Conservation (phyloP, 441 rosid species). For the Arabidopsis lyrata region DNA sequence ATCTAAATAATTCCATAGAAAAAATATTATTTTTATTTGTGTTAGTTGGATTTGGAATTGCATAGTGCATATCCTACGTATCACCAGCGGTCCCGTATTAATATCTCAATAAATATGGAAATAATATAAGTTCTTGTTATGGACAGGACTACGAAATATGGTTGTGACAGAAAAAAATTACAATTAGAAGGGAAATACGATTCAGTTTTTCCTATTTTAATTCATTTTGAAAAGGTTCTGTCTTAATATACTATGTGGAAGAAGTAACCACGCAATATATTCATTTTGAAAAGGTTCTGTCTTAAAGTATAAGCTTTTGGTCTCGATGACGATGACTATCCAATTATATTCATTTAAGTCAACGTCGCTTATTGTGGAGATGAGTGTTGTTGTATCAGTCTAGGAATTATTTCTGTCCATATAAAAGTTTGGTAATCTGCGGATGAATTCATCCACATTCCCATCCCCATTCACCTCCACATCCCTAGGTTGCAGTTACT, state of each 20-base stretch:
- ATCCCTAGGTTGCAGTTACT: too few species aligned
- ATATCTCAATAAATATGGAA: constrained; percentile 21
- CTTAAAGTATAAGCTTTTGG: background rate
- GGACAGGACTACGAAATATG: background rate
- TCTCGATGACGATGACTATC: background rate
- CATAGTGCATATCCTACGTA: constrained; percentile 35
- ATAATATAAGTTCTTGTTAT: constrained; percentile 23
- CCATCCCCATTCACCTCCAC: too few species aligned
- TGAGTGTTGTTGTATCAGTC: background rate
- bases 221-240: constrained; percentile 6
- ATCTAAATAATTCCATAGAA: constrained; percentile 35
- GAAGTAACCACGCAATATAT: background rate
- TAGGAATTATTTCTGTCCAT: background rate
- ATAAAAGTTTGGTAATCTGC: too few species aligned
- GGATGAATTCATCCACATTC: too few species aligned
- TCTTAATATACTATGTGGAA: background rate
- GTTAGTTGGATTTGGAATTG: constrained; percentile 33
- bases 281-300: too few species aligned
- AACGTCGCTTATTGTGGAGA: constrained; percentile 25
- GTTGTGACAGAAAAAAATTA: background rate
- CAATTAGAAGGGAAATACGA: background rate
- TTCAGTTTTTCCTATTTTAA: background rate
- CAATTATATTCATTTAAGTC: background rate
- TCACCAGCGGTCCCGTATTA: constrained; percentile 34
- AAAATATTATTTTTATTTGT: constrained; percentile 30